Percentiles rank a stretch among this genome's conserved stretches.
Evolutionary conservation across 2,329 filamentous ascomycete species (phyloP).

Genomic region (Pezicula carpinea): DNA sequence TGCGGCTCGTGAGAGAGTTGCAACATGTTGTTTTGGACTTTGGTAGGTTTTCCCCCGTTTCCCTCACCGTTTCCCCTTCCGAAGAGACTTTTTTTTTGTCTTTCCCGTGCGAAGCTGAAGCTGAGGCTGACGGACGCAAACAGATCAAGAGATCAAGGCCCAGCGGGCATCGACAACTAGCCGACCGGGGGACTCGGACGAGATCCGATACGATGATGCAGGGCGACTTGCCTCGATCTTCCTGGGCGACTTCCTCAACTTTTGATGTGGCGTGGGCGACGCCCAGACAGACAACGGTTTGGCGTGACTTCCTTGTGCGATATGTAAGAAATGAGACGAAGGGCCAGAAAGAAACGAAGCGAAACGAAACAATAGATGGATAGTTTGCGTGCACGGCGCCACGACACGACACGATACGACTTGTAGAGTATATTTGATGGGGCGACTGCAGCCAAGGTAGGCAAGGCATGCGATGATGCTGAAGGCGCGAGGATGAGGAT

Average conservation of each 20-base stretch:
- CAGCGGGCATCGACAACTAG: slow-evolving; percentile 11
- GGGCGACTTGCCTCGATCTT: slow-evolving; percentile 26
- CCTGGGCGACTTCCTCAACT: slow-evolving; percentile 25
- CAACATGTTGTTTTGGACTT: slow-evolving; percentile 18
- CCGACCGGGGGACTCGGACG: slow-evolving; percentile 2
- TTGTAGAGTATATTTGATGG: no score
- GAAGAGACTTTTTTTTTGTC: not conserved
- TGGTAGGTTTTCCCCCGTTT: slow-evolving; percentile 17
- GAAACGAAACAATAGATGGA: no score
- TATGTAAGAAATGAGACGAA: no score
- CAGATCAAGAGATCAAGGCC: slow-evolving; percentile 20
- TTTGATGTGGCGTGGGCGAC: not conserved
- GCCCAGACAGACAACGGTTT: not conserved
- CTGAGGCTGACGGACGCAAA: slow-evolving; percentile 10
- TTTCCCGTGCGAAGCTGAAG: not conserved
- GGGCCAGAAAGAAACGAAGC: no score
- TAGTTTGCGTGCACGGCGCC: no score
- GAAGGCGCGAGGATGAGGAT: no score
- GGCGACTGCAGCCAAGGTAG: no score
- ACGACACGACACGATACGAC: no score
- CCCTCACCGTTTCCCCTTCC: no score
- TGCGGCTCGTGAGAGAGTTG: slow-evolving; percentile 20
- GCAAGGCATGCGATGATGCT: no score
- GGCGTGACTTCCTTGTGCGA: not conserved
- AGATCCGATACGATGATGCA: slow-evolving; percentile 20